Base-by-base conservation (phyloP, 352 stramenopile species). In the Peronospora destructor region DNA sequence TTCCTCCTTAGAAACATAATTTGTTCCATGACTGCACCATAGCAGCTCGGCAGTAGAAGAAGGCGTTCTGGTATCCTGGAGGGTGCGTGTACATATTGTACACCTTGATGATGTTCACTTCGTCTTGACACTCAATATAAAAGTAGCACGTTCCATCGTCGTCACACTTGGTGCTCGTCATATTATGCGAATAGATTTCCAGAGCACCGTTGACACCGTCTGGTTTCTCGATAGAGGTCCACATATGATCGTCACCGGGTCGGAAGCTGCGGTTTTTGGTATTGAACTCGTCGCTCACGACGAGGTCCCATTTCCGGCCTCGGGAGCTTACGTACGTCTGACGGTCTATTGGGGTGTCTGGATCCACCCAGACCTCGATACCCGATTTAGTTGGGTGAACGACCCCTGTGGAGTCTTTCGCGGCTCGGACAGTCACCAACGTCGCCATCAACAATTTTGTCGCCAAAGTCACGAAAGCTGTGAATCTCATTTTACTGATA, bases 201-300 rank as follows among this genome's bases (percentile, higher is more conserved):
- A 97, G 60, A 0, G 89, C 91, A 2, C 71, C 76, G 33, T 91
- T 90, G 7, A 85, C 90, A 53, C 89, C 87, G 56, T 98, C 91
- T 41, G 97, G 95, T 43, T 96, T 96, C 49, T 98, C 73, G 14
- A 97, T 66, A 0, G 92, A 90, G 0, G 91, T 98, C 95, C 95
- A 98, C 8, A 91, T 63, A 28, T 95, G 90, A 67, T 98, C 94
- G 16, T 79, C 53, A 6, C 94, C 95, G 16, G 97, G 88, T 25
- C 65, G 49, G 60, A 98, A 98, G 28, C 54, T 81, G 2, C 95
- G 76, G 14, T 84, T 81, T 2, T 84, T 66, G 41, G 71, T 75
- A 60, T 98, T 86, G 62, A 97, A 98, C 64, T 98, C 92, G 71
- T 98, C 92, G 21, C 85, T 96, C 84, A 97, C 97, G 34, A 94